Evolutionary conservation across 768 basidiomycete species (phyloP), one percentile per base, ranked within the genome.

Genomic region (Boletus reticuloceps): DNA sequence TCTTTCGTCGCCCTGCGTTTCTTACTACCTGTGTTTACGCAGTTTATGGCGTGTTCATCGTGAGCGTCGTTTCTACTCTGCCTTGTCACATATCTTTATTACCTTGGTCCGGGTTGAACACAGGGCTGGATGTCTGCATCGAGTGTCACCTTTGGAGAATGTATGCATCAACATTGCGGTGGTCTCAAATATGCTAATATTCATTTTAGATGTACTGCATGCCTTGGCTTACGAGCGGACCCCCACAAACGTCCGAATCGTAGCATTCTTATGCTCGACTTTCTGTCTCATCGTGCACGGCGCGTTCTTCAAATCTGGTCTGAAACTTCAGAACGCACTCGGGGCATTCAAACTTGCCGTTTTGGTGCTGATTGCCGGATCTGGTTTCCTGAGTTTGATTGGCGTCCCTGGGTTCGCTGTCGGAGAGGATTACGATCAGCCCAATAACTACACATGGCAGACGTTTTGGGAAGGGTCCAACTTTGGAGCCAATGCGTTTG

Each of bases 121-220:
- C 45, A 88, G 84, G 84, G 84, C 9, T 81, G 76, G 56, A 74
- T 81, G 13, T 77, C 85, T 0, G 82, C 83, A 2, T 82, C 79
- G 50, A 80, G 79, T 49, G 75, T 86, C 19, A 85, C 87, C 6
- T 88, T 88, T 53, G 86, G 85, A 38, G 86, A 89, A 83, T 90
- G 88, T 86, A 59, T 75, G 59, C 9, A 16, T 17, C 41, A 11
- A 16, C 7, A 1, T 45, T 11, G 14, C 1, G 7, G 20, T 16
- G 36, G 12, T 36, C 34, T 12, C 44, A 13, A 8, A 12, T 8
- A 14, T 10, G n/a, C 6, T 25, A 5, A 10, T 13, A 11, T 41
- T 14, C 34, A 31, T 20, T 20, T 31, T 48, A 89, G 88, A 90
- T 62, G 65, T 79, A 1, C 69, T 88, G 0, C 81, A 87, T 58